phyloP scores from a whole-genome alignment of 2,329 filamentous ascomycete species.

The Furcasterigmium sp. region DNA sequence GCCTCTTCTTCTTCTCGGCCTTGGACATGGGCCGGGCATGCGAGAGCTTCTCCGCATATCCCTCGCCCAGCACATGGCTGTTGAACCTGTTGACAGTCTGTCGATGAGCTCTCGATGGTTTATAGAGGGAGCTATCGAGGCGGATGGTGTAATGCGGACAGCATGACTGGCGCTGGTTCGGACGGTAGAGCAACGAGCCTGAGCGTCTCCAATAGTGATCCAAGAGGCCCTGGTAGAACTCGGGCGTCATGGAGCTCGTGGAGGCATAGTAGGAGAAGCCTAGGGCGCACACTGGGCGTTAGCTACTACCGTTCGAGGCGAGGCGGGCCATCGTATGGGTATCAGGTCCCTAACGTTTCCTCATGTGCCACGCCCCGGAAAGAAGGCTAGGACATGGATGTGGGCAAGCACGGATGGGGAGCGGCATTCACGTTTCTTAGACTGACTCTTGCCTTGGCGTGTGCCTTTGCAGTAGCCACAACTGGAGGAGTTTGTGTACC shows the following conservation, averaged over 20 bases:
- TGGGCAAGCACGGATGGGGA: not conserved
- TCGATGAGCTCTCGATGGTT: conserved; percentile 65
- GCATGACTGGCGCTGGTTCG: conserved; percentile 73
- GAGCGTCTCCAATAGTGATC: conserved; percentile 76
- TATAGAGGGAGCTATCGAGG: conserved; percentile 60
- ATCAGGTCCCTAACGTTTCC: too few species aligned
- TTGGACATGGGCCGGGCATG: conserved; percentile 62
- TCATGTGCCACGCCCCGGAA: too few species aligned
- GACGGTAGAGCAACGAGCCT: conserved; percentile 67
- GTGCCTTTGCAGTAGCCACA: conserved; percentile 45
- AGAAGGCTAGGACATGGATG: not conserved
- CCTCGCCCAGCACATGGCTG: conserved; percentile 61
- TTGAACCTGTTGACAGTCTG: conserved; percentile 76
- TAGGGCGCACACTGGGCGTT: conserved; percentile 23
- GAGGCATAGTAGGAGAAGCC: conserved; percentile 70
- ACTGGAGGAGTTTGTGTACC: conserved; percentile 45
- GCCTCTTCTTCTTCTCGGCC: conserved; percentile 57
- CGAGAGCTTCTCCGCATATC: conserved; percentile 60
- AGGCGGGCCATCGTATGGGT: too few species aligned
- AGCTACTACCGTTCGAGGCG: not conserved
- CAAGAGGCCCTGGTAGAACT: conserved; percentile 66
- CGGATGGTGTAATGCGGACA: conserved; percentile 89
- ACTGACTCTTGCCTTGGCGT: conserved; percentile 41
- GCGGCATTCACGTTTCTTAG: conserved; percentile 32
- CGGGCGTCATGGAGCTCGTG: conserved; percentile 54